These are phyloP conservation scores for Chrysanthemum lavandulifolium DNA, from an alignment of 129 eudicot species.

Conservation along the genomic window DNA sequence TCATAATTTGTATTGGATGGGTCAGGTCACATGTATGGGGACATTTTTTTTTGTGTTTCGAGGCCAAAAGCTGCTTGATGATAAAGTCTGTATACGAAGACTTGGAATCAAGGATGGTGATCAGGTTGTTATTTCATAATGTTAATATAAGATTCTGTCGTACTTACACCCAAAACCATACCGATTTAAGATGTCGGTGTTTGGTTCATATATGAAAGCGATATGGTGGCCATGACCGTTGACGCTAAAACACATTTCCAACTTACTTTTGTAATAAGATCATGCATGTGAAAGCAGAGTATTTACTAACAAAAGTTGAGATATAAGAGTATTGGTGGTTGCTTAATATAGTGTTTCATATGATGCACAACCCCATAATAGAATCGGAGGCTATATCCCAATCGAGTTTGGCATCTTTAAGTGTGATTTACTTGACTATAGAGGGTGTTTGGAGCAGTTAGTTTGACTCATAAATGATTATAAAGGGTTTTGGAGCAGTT, in stretches of 20 bases:
- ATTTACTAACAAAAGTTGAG: background rate
- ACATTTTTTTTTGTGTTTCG: conserved; percentile 52
- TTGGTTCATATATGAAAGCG: background rate
- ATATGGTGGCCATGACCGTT: background rate
- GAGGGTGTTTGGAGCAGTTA: too few relatives aligned
- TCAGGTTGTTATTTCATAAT: conserved; percentile 35
- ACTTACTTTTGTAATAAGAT: background rate
- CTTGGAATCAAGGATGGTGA: conserved; percentile 65
- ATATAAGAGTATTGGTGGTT: background rate
- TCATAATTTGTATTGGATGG: background rate
- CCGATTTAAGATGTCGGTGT: too few relatives aligned
- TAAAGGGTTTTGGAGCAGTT: too few relatives aligned
- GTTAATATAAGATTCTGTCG: too few relatives aligned
- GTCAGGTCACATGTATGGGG: conserved; percentile 62
- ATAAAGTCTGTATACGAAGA: conserved; percentile 39
- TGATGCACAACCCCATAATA: background rate
- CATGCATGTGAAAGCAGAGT: background rate
- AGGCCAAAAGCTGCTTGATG: conserved; percentile 48
- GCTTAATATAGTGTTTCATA: background rate
- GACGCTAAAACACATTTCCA: background rate
- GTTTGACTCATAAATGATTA: too few relatives aligned
- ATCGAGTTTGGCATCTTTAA: too few relatives aligned
- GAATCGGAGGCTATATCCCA: background rate
- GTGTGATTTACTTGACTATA: too few relatives aligned
- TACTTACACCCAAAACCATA: too few relatives aligned